phyloP scores from a whole-genome alignment of 345 rosid species.

The Syzygium oleosum region DNA sequence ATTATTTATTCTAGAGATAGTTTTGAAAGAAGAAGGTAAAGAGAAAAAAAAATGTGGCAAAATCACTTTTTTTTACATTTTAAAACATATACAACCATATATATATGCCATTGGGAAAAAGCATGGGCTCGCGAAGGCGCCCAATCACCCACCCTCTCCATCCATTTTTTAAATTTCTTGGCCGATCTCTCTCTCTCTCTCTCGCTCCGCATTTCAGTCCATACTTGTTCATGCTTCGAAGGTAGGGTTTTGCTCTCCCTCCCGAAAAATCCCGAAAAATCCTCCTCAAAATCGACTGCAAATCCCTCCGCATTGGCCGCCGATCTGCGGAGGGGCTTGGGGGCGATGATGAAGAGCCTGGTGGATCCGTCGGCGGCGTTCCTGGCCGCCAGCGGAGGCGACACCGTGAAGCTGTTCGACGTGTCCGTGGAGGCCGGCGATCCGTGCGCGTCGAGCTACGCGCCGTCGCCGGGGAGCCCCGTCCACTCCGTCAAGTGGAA shows the following conservation, averaged over 20 bases:
- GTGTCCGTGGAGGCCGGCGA: slow-evolving; percentile 63
- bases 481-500: slow-evolving; percentile 96
- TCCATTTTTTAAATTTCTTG: neutral
- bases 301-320: neutral
- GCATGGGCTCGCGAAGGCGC: neutral
- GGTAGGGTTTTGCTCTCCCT: neutral
- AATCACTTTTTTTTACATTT: neutral
- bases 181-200: neutral
- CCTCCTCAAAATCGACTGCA: neutral
- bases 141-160: neutral
- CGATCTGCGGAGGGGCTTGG: neutral
- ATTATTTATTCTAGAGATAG: neutral
- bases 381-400: slow-evolving; percentile 79
- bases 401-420: slow-evolving; percentile 84
- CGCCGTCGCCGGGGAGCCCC: slow-evolving; percentile 58
- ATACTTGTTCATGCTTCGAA: neutral
- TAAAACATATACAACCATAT: neutral
- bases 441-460: slow-evolving; percentile 70
- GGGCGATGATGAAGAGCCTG: slow-evolving; percentile 31
- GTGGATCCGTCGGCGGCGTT: slow-evolving; percentile 61
- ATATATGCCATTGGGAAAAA: neutral
- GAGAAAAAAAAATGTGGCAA: neutral
- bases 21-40: neutral
- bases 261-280: neutral
- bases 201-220: too few species aligned